A percentile compares a stretch with the other conserved stretches of the same genome.
phyloP scores from a whole-genome alignment of 2,329 filamentous ascomycete species.

The Alternaria triticimaculans region DNA sequence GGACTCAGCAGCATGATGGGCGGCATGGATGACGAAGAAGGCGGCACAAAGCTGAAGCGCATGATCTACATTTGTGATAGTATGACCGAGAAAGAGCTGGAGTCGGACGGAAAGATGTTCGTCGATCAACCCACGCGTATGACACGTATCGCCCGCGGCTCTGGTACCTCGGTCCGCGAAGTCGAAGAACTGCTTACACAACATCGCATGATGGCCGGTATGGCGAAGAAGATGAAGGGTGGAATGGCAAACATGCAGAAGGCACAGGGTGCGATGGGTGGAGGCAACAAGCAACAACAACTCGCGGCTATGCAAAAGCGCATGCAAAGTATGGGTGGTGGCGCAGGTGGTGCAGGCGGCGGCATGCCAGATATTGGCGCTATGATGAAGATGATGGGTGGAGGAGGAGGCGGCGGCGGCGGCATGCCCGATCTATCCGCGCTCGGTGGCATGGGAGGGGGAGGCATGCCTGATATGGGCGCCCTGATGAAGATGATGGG shows the following conservation, averaged over 20 bases:
- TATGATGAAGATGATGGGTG: constrained; percentile 91
- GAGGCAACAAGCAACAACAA: constrained; percentile 90
- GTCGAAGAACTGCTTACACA: constrained; percentile 98
- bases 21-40: constrained; percentile 96
- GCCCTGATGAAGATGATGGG: constrained; percentile 49
- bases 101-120: constrained; percentile 93
- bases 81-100: constrained; percentile 95
- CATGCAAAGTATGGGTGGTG: constrained; percentile 85
- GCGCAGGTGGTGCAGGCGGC: constrained; percentile 60
- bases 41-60: constrained; percentile 88
- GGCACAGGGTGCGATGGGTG: constrained; percentile 88
- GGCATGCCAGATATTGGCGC: constrained; percentile 81
- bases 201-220: constrained; percentile 97
- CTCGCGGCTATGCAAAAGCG: constrained; percentile 97
- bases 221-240: constrained; percentile 99
- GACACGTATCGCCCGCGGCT: constrained; percentile 88
- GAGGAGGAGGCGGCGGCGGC: constrained; percentile 67
- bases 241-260: constrained; percentile 98
- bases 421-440: constrained; percentile 69
- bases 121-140: constrained; percentile 91
- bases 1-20: constrained; percentile 93
- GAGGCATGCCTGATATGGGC: constrained; percentile 50
- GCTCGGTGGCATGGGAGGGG: constrained; percentile 64
- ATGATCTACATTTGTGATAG: constrained; percentile 99
- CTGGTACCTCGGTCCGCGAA: constrained; percentile 87